phyloP scores from a whole-genome alignment of 2,329 filamentous ascomycete species.

The Cylindrodendrum hubeiense region DNA sequence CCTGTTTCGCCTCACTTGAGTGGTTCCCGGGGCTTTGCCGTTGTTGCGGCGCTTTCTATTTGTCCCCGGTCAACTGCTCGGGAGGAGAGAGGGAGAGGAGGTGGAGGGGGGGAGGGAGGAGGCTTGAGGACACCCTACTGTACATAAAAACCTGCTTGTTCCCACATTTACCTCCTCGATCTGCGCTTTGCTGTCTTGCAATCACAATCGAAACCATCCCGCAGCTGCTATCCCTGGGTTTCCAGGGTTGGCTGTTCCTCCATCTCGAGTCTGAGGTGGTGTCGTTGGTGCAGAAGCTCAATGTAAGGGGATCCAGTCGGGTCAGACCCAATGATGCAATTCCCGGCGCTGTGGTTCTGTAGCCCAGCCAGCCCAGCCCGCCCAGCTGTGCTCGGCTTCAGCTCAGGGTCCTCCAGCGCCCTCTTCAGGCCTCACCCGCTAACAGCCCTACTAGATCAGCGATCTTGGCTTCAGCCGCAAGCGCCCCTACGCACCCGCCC shows the following conservation, averaged over 20 bases:
- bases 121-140: too few relatives aligned
- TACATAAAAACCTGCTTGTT: constrained; percentile 15
- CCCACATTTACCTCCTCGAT: constrained; percentile 5
- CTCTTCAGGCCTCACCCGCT: constrained; percentile 4
- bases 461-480: background rate
- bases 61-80: background rate
- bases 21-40: background rate
- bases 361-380: too few relatives aligned
- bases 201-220: background rate
- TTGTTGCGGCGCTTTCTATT: background rate
- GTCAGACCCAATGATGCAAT: constrained; percentile 10
- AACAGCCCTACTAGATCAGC: constrained; percentile 27
- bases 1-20: background rate
- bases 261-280: constrained; percentile 3
- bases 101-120: too few relatives aligned
- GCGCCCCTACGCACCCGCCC: background rate
- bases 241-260: background rate
- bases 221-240: background rate
- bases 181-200: background rate
- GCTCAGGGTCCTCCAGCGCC: background rate
- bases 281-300: constrained; percentile 13
- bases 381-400: background rate
- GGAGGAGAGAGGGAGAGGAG: too few relatives aligned
- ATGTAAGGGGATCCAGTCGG: constrained; percentile 9
- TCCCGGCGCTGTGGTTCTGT: background rate